Conservation (phyloP, 257 asterid genomes). For the Nicotiana sylvestris region DNA sequence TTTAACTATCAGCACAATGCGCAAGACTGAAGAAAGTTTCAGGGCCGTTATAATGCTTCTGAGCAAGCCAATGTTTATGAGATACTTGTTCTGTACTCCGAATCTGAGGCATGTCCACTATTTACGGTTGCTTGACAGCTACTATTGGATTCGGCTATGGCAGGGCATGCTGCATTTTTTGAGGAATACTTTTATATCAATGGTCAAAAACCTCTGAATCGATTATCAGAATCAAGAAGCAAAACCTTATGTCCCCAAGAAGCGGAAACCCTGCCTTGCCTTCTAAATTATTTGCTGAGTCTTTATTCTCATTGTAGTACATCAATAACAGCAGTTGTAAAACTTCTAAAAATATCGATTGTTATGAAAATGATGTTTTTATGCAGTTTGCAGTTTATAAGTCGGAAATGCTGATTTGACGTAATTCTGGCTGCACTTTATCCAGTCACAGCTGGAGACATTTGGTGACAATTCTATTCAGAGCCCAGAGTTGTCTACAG, state of each 20-base stretch:
- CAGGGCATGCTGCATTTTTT: not conserved
- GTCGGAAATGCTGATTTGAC: conserved; percentile 5
- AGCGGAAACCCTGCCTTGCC: not conserved
- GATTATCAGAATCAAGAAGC: not conserved
- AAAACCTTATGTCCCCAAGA: not conserved
- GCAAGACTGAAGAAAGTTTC: not conserved
- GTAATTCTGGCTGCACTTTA: not conserved
- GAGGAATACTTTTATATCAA: not conserved
- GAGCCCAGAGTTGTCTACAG: conserved; percentile 24
- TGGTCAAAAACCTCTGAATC: not conserved
- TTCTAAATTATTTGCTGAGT: not conserved
- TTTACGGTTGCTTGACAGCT: not conserved
- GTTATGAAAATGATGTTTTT: not conserved
- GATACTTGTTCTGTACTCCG: not conserved
- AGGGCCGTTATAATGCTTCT: not conserved
- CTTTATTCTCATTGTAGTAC: not conserved
- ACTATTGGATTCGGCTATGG: not conserved
- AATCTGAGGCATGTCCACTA: not conserved
- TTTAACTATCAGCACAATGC: not conserved
- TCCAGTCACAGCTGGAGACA: conserved; percentile 17
- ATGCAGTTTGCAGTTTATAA: not conserved
- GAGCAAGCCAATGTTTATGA: not conserved
- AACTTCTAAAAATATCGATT: not conserved
- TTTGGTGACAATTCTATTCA: conserved; percentile 37
- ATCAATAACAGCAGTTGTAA: not conserved